Evolutionary conservation across 2,329 filamentous ascomycete species (phyloP), one percentile per base, ranked within the genome.

Genomic region (Pezicula neosporulosa): DNA sequence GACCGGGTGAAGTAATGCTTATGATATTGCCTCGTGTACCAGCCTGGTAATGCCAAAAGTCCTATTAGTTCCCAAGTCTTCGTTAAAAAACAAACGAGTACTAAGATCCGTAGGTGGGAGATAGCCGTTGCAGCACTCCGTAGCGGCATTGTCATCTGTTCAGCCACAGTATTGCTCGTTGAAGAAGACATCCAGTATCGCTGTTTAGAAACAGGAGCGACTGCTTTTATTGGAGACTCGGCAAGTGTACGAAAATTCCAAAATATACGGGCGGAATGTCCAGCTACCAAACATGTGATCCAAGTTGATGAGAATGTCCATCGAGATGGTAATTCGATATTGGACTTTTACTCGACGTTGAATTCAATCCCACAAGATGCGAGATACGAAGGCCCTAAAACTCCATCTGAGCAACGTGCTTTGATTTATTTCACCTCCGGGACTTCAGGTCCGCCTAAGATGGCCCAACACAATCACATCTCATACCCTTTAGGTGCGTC

Each of bases 401-500:
- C 66, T 16, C 60, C 55, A 2, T 52, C 64, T 38, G 63, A 61
- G 18, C 62, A 65, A 45, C 63, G 68, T 2, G 65, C 64, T 16
- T 56, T 72, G 49, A 65, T 69, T 8, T 72, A 70, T 55, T 72
- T 72, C 56, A 72, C 70, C 0, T 67, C 63, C 12, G 70, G 70
- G 4, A 72, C 70, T 4, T 71, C 70, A 1, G 69, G 69, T 0
- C 65, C 66, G 6, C 70, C 70, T 4, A 72, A 72, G 54, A 71
- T 72, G 66, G 70, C 72, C 7, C 61, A 66, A 21, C 70, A 72
- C 53, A 69, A 68, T 44, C 70, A 72, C 35, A 66, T 69, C 6
- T 71, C 68, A 3, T 72, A 70, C 52, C 70, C 70, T 1, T 56
- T 72, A n/a, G 67, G 59, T 61, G 44, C 44, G 56, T 33, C 12